phyloP scores from a whole-genome alignment of 2,329 filamentous ascomycete species.

The Corniculantispora saksenae region DNA sequence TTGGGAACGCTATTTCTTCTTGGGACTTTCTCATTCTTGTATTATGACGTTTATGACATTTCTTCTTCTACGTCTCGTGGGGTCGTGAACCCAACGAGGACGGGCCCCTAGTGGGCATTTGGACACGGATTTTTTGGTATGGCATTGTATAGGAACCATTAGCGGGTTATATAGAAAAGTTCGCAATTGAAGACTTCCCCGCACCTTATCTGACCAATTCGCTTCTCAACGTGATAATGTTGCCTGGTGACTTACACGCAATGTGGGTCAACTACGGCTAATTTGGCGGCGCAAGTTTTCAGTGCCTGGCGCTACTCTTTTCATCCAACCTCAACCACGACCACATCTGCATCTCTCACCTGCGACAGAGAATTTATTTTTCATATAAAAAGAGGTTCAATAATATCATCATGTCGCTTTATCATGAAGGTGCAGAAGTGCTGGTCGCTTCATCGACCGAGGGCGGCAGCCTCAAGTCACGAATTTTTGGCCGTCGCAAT shows the following conservation, averaged over 20 bases:
- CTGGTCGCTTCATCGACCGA: constrained; percentile 54
- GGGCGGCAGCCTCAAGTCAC: constrained; percentile 83
- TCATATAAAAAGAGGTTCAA: not conserved
- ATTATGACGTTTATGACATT: constrained; percentile 16
- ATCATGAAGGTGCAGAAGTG: constrained; percentile 83
- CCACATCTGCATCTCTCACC: not conserved
- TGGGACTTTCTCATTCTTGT: not conserved
- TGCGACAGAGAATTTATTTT: not conserved
- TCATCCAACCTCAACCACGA: not conserved
- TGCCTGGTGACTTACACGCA: constrained; percentile 24
- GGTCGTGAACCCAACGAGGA: not conserved
- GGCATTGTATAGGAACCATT: constrained; percentile 13
- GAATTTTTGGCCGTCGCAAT: constrained; percentile 73
- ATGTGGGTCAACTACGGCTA: constrained; percentile 20
- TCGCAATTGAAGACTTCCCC: constrained; percentile 4
- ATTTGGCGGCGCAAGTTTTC: constrained; percentile 13
- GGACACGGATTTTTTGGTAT: constrained; percentile 12
- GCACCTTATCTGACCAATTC: not conserved
- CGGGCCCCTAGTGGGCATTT: constrained; percentile 13
- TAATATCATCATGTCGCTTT: constrained; percentile 75
- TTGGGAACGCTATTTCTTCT: not conserved
- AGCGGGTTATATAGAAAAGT: constrained; percentile 8
- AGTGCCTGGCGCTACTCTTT: not conserved
- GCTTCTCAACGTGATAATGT: not conserved
- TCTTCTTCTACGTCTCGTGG: constrained; percentile 9